phyloP scores from a whole-genome alignment of 345 rosid genomes.

The Combretum micranthum region DNA sequence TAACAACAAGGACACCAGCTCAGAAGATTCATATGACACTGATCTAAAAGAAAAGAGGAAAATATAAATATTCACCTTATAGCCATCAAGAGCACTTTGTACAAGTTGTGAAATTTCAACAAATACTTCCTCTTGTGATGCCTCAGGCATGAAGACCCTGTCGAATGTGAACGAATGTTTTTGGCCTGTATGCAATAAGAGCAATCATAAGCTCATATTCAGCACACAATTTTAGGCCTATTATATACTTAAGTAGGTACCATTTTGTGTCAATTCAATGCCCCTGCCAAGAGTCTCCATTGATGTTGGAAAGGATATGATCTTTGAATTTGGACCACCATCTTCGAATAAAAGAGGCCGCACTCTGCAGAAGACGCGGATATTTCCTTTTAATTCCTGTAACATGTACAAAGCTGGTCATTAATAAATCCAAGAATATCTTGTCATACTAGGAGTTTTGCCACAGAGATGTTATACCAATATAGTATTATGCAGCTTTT shows the following conservation, averaged over 20 bases:
- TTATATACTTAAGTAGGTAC: constrained; percentile 21
- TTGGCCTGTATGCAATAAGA: constrained; percentile 49
- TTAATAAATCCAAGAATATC: constrained; percentile 3
- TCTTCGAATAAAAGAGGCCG: constrained; percentile 81
- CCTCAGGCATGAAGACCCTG: constrained; percentile 67
- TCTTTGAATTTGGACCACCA: constrained; percentile 42
- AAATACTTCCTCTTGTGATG: constrained; percentile 82
- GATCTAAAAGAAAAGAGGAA: background rate
- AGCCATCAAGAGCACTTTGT: constrained; percentile 98
- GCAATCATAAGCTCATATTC: constrained; percentile 4
- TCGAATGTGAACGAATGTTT: constrained; percentile 81
- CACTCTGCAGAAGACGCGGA: constrained; percentile 97
- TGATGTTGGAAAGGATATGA: constrained; percentile 61
- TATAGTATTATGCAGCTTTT: constrained; percentile 91
- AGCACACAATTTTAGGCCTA: background rate
- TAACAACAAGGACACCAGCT: too few relatives aligned
- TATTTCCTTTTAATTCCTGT: constrained; percentile 94
- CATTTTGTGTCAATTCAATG: constrained; percentile 70
- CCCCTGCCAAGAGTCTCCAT: constrained; percentile 71
- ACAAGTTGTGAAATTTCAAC: constrained; percentile 93
- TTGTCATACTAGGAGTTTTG: background rate
- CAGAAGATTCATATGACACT: too few relatives aligned
- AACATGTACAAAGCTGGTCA: constrained; percentile 13
- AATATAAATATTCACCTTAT: constrained; percentile 52
- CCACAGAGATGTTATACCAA: constrained; percentile 41